Percentiles rank a stretch among this genome's conserved stretches.
Evolutionary conservation across 202 grass and related monocot species (phyloP).

Genomic region (Carex arenaria): DNA sequence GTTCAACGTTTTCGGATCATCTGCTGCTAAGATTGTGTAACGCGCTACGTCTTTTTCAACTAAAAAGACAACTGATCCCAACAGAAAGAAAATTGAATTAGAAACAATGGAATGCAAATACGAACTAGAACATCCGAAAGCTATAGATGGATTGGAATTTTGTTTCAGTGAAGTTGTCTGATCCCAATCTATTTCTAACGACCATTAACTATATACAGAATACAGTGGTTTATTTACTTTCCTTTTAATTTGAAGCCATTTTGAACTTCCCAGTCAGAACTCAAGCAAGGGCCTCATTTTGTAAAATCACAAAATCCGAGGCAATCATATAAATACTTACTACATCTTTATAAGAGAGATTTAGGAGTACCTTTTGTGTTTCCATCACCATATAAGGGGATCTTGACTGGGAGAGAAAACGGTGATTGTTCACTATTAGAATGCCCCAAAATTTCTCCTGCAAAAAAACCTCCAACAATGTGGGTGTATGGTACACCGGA

Average conservation of each 20-base stretch:
- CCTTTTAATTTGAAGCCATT: background rate
- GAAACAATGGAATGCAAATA: background rate
- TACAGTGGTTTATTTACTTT: background rate
- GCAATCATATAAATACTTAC: background rate
- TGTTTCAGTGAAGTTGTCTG: too few species aligned
- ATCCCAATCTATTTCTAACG: too few species aligned
- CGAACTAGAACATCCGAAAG: background rate
- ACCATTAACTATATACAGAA: too few species aligned
- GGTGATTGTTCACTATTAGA: background rate
- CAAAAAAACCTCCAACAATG: slow-evolving; percentile 20
- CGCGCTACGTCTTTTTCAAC: slow-evolving; percentile 1
- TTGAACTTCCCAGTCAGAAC: background rate
- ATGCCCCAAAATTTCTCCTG: slow-evolving; percentile 12
- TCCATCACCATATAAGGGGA: slow-evolving; percentile 27
- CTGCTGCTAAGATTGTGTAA: slow-evolving; percentile 17
- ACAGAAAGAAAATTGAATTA: background rate
- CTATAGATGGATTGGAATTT: too few species aligned
- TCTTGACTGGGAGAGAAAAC: background rate
- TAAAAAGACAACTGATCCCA: background rate
- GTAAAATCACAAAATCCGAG: background rate
- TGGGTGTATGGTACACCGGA: slow-evolving; percentile 20
- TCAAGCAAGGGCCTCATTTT: background rate
- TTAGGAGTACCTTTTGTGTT: slow-evolving; percentile 26
- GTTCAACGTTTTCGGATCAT: slow-evolving; percentile 28
- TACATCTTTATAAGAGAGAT: too few species aligned